Conservation (phyloP, 257 asterid genomes). For the Capsicum chinense region DNA sequence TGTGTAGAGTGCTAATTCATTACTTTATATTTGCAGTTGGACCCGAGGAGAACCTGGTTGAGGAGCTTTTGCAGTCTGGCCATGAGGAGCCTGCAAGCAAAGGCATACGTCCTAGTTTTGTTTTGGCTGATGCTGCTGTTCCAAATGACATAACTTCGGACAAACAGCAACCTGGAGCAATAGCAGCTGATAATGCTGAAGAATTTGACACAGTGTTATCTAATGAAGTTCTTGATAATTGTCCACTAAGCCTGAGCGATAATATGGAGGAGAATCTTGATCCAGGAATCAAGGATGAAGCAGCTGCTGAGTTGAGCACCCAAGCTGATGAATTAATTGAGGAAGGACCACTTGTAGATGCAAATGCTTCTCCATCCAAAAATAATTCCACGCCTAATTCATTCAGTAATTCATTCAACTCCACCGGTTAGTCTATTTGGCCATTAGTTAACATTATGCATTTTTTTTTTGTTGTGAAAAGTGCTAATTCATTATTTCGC, state of each 20-base stretch:
- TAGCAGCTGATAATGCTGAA: background rate
- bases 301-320: background rate
- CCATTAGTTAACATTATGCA: background rate
- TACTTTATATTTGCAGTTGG: no score
- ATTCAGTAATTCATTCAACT: conserved; percentile 34
- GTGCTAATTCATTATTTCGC: background rate
- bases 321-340: conserved; percentile 14
- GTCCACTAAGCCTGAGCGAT: conserved; percentile 12
- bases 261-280: conserved; percentile 21
- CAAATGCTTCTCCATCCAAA: conserved; percentile 35
- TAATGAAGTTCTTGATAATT: conserved; percentile 16
- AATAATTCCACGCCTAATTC: conserved; percentile 2
- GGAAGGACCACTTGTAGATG: conserved; percentile 35
- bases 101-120: background rate
- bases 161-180: background rate
- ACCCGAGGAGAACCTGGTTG: no score
- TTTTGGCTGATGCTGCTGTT: conserved; percentile 24
- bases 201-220: background rate
- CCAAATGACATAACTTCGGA: background rate
- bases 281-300: conserved; percentile 24
- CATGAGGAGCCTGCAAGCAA: background rate
- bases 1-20: no score
- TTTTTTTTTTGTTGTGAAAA: background rate
- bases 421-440: conserved; percentile 36
- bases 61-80: no score